Percentiles rank a stretch among this genome's conserved stretches.
These are phyloP conservation scores for Madurella fahalii DNA, from an alignment of 2,329 filamentous ascomycete species.

Conservation along the genomic window DNA sequence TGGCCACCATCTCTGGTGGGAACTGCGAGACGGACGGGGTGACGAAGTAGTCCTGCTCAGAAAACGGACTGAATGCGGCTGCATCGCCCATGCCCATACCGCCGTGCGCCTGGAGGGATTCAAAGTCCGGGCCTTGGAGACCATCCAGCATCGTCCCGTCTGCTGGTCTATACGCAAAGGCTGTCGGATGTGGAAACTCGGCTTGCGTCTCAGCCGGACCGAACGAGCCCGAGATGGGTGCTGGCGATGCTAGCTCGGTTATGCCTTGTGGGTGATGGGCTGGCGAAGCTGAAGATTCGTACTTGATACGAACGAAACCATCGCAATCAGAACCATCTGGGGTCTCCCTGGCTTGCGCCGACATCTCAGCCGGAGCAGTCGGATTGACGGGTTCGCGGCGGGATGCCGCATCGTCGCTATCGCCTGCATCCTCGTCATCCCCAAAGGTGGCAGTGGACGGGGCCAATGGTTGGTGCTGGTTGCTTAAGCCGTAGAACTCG, in stretches of 20 bases:
- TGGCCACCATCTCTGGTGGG: slow-evolving; percentile 20
- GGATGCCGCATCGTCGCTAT: slow-evolving; percentile 8
- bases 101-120: slow-evolving; percentile 6
- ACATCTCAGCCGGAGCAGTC: neutral
- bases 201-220: neutral
- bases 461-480: slow-evolving; percentile 32
- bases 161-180: slow-evolving; percentile 13
- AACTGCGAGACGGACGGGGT: slow-evolving; percentile 17
- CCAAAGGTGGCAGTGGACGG: slow-evolving; percentile 36
- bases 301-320: slow-evolving; percentile 14
- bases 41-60: slow-evolving; percentile 21
- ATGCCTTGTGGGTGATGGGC: slow-evolving; percentile 1
- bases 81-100: slow-evolving; percentile 9
- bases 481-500: slow-evolving; percentile 33
- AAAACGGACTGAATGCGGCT: slow-evolving; percentile 12
- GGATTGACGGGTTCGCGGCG: slow-evolving; percentile 10
- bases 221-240: slow-evolving; percentile 11
- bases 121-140: slow-evolving; percentile 6
- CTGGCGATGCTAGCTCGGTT: slow-evolving; percentile 1
- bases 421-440: slow-evolving; percentile 3
- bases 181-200: slow-evolving; percentile 14
- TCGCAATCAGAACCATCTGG: slow-evolving; percentile 18
- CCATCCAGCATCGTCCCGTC: slow-evolving; percentile 1
- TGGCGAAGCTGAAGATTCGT: slow-evolving; percentile 8
- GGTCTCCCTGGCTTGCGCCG: slow-evolving; percentile 3